phyloP scores from a whole-genome alignment of 352 stramenopile genomes.

The Phytopythium vexans region DNA sequence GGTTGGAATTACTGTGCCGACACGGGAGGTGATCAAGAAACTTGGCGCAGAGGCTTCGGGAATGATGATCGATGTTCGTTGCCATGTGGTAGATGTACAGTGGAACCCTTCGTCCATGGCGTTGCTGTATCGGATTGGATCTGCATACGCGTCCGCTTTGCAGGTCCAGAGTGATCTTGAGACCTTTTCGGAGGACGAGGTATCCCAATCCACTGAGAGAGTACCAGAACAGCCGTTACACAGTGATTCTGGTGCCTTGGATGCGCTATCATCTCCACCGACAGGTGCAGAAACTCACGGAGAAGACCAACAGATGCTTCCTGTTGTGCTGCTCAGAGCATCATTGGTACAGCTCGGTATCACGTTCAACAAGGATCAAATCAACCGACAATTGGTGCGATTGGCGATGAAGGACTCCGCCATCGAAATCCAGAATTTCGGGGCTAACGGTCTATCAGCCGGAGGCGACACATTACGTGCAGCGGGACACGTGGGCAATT shows the following conservation, averaged over 20 bases:
- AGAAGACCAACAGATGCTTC: not conserved
- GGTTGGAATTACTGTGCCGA: not conserved
- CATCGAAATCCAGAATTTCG: slow-evolving; percentile 38
- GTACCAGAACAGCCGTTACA: not conserved
- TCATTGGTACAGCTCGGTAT: slow-evolving; percentile 75
- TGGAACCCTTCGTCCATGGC: slow-evolving; percentile 86
- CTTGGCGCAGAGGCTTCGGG: slow-evolving; percentile 14
- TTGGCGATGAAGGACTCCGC: slow-evolving; percentile 55
- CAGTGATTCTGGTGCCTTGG: too few species aligned
- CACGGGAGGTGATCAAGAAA: not conserved
- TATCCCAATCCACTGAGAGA: slow-evolving; percentile 4
- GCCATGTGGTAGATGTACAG: slow-evolving; percentile 73
- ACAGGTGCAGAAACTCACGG: too few species aligned
- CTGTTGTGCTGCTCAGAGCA: slow-evolving; percentile 35
- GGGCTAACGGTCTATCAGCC: slow-evolving; percentile 2
- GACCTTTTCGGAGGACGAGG: not conserved
- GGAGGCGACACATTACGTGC: slow-evolving; percentile 26
- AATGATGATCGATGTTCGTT: slow-evolving; percentile 51
- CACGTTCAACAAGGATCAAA: slow-evolving; percentile 82
- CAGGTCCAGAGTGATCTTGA: slow-evolving; percentile 30
- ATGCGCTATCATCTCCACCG: too few species aligned
- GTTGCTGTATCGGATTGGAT: slow-evolving; percentile 66
- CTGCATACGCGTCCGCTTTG: slow-evolving; percentile 50
- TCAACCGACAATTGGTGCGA: slow-evolving; percentile 60
- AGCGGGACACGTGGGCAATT: slow-evolving; percentile 61